A percentile compares a stretch with the other conserved stretches of the same genome.
These are phyloP conservation scores for Monilinia vaccinii-corymbosi DNA, from an alignment of 2,329 filamentous ascomycete species.

Conservation along the genomic window DNA sequence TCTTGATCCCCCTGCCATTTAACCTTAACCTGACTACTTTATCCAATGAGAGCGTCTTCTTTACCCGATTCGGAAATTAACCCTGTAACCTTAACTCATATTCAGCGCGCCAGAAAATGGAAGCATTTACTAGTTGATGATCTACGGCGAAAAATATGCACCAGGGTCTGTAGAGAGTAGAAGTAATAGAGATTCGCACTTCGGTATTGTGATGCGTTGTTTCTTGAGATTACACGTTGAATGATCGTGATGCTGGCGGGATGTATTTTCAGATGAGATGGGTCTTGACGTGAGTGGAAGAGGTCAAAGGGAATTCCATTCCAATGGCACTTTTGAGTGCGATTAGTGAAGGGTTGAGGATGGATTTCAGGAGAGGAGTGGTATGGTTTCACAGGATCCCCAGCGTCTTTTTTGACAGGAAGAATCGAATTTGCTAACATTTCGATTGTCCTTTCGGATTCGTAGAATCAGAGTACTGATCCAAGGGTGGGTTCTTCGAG, in stretches of 20 bases:
- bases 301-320: no score
- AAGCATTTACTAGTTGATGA: background rate
- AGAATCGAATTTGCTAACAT: background rate
- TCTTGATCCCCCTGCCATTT: background rate
- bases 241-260: background rate
- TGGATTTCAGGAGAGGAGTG: slow-evolving; percentile 5
- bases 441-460: background rate
- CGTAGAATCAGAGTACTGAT: slow-evolving; percentile 27
- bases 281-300: background rate
- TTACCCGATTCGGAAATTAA: slow-evolving; percentile 7
- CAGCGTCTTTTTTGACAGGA: background rate
- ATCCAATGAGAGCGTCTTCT: slow-evolving; percentile 1
- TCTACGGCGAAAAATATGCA: slow-evolving; percentile 2
- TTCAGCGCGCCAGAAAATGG: slow-evolving; percentile 3
- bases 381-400: background rate
- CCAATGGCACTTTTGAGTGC: background rate
- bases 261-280: background rate
- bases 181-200: background rate
- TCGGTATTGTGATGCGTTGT: background rate
- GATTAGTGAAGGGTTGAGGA: background rate
- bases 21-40: background rate
- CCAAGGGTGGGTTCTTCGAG: slow-evolving; percentile 37
- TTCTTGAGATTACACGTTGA: background rate
- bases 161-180: background rate
- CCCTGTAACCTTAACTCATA: background rate